These are phyloP conservation scores for Tagetes erecta DNA, from an alignment of 129 eudicot genomes.

Conservation along the genomic window DNA sequence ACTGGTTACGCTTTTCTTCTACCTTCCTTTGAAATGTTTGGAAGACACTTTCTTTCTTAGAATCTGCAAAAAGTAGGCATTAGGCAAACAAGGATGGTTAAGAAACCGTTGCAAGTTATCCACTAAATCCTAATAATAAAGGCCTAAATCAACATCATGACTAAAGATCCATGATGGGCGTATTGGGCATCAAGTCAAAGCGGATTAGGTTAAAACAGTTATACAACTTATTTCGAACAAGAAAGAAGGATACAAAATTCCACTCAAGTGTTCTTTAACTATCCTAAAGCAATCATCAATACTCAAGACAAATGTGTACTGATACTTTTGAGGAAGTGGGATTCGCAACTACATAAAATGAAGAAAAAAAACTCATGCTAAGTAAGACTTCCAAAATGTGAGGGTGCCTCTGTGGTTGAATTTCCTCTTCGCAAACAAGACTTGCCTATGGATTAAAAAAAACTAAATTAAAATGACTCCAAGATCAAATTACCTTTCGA, in stretches of 20 bases:
- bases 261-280: conserved; percentile 24
- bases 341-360: conserved; percentile 22
- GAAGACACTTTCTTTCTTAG: conserved; percentile 47
- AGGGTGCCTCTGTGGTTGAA: conserved; percentile 36
- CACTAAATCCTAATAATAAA: background rate
- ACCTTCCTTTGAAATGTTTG: conserved; percentile 89
- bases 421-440: conserved; percentile 51
- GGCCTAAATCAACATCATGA: conserved; percentile 12
- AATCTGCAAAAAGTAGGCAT: conserved; percentile 53
- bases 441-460: conserved; percentile 61
- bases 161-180: background rate
- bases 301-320: conserved; percentile 25
- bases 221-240: conserved; percentile 19
- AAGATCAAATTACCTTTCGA: conserved; percentile 3
- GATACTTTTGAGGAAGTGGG: conserved; percentile 18
- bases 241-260: conserved; percentile 22
- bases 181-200: background rate
- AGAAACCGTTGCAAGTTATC: conserved; percentile 3
- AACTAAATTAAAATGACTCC: conserved; percentile 42
- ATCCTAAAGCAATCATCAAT: conserved; percentile 14
- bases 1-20: conserved; percentile 67
- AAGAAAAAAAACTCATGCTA: conserved; percentile 9
- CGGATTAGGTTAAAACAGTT: background rate
- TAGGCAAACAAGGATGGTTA: conserved; percentile 21
- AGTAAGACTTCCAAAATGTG: conserved; percentile 39